Base-by-base conservation (phyloP, 2,329 filamentous ascomycete species). In the Pseudogymnoascus sp. region DNA sequence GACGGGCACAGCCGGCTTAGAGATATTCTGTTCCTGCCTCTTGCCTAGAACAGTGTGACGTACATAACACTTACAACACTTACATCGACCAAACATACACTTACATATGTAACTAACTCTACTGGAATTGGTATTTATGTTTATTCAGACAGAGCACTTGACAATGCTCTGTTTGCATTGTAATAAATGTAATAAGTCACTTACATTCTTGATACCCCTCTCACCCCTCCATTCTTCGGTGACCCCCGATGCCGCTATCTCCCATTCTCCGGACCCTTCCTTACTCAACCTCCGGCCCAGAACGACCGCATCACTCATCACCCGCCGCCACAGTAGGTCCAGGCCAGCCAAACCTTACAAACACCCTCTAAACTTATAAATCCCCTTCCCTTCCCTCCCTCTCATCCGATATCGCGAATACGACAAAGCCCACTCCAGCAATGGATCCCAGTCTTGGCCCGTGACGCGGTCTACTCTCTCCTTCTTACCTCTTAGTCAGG, bases 341-440 rank as follows among this genome's bases (percentile, higher is more conserved):
- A 51, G 44, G 4, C 44, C 44, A 10, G 2, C 6, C 6, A 25
- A 15, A 4, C 13, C 31, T 51, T 31, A 51, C 44, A 51, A 51
- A 51, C 44, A 27, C 13, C 31, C 25, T 51, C 31, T 31, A 15
- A 51, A 31, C 25, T 51, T 51, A 51, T 51, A 51, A 51, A 51
- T 51, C 27, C 44, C 44, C 27, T 31, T 13, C 25, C 6, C 44
- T 12, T 13, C 7, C 27, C 8, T 31, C 44, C 25, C 38, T 39
- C 38, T 39, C 44, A 51, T 51, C 44, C 44, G 44, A 51, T 31
- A 51, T 31, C 44, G 44, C 44, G 44, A 51, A 51, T 51, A 51
- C 44, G 44, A 51, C 44, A 5, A 10, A 27, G 35, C 35, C 35
- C 12, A 36, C 13, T 13, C 25, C 21, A 29, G 12, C 27, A 13